phyloP scores from a whole-genome alignment of 257 asterid species.

The Eustoma russellianum region DNA sequence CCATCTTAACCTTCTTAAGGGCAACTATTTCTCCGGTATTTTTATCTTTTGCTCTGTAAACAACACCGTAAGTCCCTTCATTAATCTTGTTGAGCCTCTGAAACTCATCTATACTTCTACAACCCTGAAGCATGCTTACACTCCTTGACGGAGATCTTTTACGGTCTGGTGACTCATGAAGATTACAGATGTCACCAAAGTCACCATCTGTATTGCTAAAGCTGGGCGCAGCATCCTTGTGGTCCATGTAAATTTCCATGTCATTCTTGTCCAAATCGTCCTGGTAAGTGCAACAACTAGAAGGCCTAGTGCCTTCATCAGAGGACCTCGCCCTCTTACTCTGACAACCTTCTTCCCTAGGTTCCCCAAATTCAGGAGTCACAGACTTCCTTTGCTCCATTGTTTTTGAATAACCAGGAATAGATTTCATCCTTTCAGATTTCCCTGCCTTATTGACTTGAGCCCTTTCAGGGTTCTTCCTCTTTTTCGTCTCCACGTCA shows the following conservation, averaged over 20 bases:
- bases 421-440: constrained; percentile 28
- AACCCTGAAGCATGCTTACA: constrained; percentile 85
- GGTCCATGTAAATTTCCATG: constrained; percentile 38
- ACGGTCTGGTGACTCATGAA: constrained; percentile 38
- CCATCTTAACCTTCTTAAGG: constrained; percentile 86
- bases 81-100: constrained; percentile 80
- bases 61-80: constrained; percentile 92
- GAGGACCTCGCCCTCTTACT: constrained; percentile 44
- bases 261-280: constrained; percentile 32
- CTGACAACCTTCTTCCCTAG: constrained; percentile 40
- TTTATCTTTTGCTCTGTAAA: constrained; percentile 75
- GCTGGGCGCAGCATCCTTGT: constrained; percentile 21
- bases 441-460: too few relatives aligned
- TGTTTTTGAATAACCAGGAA: constrained; percentile 33
- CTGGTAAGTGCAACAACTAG: constrained; percentile 51
- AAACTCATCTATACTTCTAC: constrained; percentile 76
- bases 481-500: constrained; percentile 28
- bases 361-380: constrained; percentile 53
- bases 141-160: constrained; percentile 43
- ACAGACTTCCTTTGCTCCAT: constrained; percentile 31
- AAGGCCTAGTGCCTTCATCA: constrained; percentile 51
- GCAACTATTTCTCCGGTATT: constrained; percentile 86
- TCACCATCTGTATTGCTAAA: constrained; percentile 44
- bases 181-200: constrained; percentile 37
- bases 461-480: too few relatives aligned